Evolutionary conservation across 129 eudicot species (phyloP).

Genomic region (Artemisia annua): DNA sequence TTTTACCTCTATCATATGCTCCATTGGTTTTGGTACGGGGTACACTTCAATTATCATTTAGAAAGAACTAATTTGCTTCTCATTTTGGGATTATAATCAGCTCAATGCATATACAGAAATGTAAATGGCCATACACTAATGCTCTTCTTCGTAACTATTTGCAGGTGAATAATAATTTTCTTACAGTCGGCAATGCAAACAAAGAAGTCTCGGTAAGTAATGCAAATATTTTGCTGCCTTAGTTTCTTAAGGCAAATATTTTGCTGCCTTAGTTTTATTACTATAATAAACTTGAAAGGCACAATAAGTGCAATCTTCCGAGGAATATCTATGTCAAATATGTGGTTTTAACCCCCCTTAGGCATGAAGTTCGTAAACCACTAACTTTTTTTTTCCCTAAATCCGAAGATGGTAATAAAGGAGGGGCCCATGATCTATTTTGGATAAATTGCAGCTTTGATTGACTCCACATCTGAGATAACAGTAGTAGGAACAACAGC

Average conservation of each 20-base stretch:
- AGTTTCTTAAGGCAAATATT: constrained; percentile 3
- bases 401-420: no score
- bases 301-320: no score
- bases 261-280: constrained; percentile 13
- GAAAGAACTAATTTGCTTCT: constrained; percentile 4
- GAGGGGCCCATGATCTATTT: no score
- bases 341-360: no score
- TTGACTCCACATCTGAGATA: no score
- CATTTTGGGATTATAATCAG: constrained; percentile 12
- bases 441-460: no score
- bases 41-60: constrained; percentile 12
- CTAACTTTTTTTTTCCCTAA: no score
- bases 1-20: constrained; percentile 11
- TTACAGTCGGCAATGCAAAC: constrained; percentile 84
- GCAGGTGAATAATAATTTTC: constrained; percentile 97
- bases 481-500: no score
- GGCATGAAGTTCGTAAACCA: no score
- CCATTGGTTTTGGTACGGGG: constrained; percentile 12
- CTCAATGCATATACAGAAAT: not conserved
- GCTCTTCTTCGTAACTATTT: constrained; percentile 13
- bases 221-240: constrained; percentile 17
- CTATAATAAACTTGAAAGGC: no score
- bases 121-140: constrained; percentile 11
- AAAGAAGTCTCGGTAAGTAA: constrained; percentile 70
- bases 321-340: no score